These are phyloP conservation scores for Phytophthora rubi DNA, from an alignment of 352 stramenopile genomes.

Conservation along the genomic window DNA sequence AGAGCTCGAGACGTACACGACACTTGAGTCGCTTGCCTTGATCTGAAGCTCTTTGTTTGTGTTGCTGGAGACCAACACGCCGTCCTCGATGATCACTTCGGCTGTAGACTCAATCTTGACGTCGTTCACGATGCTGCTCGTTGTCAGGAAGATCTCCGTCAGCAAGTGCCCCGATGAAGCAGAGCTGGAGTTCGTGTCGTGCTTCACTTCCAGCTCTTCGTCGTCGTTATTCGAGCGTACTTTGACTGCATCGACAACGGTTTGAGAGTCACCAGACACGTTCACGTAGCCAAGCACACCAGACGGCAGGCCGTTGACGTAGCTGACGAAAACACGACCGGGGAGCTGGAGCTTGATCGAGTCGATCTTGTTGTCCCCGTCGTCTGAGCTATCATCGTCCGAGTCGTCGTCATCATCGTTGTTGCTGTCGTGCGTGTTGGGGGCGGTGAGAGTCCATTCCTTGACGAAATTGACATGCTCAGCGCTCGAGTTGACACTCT, in stretches of 20 bases:
- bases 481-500: constrained; percentile 25
- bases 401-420: constrained; percentile 25
- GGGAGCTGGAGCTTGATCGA: constrained; percentile 34
- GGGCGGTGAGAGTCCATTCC: constrained; percentile 34
- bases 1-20: constrained; percentile 31
- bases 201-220: constrained; percentile 33
- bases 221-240: constrained; percentile 29
- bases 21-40: constrained; percentile 29
- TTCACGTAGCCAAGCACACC: constrained; percentile 42
- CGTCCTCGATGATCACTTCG: constrained; percentile 33
- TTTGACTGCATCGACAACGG: constrained; percentile 26
- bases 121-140: constrained; percentile 28
- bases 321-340: constrained; percentile 38
- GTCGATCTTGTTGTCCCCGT: constrained; percentile 31
- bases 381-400: constrained; percentile 24
- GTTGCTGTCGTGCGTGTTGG: constrained; percentile 18
- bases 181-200: constrained; percentile 15
- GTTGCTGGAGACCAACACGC: constrained; percentile 29
- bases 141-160: constrained; percentile 37
- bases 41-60: constrained; percentile 29
- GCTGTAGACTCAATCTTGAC: constrained; percentile 29
- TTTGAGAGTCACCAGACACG: constrained; percentile 28
- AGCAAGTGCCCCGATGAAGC: constrained; percentile 24
- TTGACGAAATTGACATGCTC: constrained; percentile 30
- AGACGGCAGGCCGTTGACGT: constrained; percentile 19